These are phyloP conservation scores for Lichtheimia ornata DNA, from an alignment of 371 early-diverging fungal species.

Conservation along the genomic window DNA sequence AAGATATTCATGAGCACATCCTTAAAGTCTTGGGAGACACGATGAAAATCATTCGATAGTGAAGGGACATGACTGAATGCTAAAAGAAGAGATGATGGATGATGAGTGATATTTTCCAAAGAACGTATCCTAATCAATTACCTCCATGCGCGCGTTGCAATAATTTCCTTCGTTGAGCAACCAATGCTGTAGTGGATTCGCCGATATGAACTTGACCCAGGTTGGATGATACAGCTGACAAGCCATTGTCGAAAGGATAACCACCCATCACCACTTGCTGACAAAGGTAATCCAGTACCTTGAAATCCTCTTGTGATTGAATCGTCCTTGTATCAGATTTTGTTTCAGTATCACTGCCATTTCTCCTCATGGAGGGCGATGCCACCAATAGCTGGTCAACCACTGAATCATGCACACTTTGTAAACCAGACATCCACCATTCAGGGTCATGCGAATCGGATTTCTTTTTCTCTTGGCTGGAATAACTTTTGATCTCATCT, in stretches of 20 bases:
- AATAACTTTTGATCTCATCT: background rate
- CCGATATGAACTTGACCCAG: constrained; percentile 47
- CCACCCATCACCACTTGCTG: constrained; percentile 57
- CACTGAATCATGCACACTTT: too few relatives aligned
- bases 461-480: too few relatives aligned
- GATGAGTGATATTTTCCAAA: too few relatives aligned
- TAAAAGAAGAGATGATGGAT: background rate
- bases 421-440: too few relatives aligned
- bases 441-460: too few relatives aligned
- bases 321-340: background rate
- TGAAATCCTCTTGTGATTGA: constrained; percentile 16
- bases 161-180: constrained; percentile 48
- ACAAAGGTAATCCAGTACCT: constrained; percentile 41
- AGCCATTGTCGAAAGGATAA: constrained; percentile 53
- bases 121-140: constrained; percentile 14
- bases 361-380: too few relatives aligned
- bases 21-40: constrained; percentile 45
- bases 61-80: constrained; percentile 13
- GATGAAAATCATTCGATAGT: constrained; percentile 16
- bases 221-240: constrained; percentile 34
- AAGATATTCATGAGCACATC: constrained; percentile 42
- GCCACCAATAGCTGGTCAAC: too few relatives aligned
- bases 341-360: background rate
- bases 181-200: constrained; percentile 47
- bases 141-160: constrained; percentile 45